Evolutionary conservation across 306 rosid genomes (phyloP).

Genomic region (Vigna trinervia): DNA sequence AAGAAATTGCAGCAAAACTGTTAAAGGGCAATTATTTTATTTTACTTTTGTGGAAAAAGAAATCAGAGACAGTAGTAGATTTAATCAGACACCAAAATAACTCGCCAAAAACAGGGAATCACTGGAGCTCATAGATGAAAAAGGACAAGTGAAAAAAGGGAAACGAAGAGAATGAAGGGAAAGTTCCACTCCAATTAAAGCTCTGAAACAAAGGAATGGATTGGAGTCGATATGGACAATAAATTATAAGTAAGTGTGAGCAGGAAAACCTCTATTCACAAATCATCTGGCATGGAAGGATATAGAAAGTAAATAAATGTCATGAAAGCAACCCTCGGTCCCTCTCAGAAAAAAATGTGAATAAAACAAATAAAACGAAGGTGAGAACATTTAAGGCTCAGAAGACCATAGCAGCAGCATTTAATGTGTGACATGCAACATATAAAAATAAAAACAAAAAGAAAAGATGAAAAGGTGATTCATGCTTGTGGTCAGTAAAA

Average conservation of each 20-base stretch:
- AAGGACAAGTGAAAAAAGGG: conserved; percentile 21
- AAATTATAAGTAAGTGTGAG: conserved; percentile 51
- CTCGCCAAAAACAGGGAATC: conserved; percentile 53
- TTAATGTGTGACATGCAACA: conserved; percentile 50
- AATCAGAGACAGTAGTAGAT: conserved; percentile 15
- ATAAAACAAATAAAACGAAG: conserved; percentile 52
- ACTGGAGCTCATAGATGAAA: conserved; percentile 41
- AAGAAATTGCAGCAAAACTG: conserved; percentile 16
- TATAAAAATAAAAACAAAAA: conserved; percentile 3
- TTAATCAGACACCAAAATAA: conserved; percentile 23
- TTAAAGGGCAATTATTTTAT: neutral
- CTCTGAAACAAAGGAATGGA: conserved; percentile 46
- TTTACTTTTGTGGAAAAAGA: neutral
- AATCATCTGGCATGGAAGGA: conserved; percentile 48
- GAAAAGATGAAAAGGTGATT: conserved; percentile 17
- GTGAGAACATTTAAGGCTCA: conserved; percentile 48
- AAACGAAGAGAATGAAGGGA: conserved; percentile 48
- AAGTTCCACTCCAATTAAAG: conserved; percentile 42
- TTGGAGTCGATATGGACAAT: conserved; percentile 53
- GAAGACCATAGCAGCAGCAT: conserved; percentile 57
- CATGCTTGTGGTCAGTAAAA: conserved; percentile 45
- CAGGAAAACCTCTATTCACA: conserved; percentile 37
- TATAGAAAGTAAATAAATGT: conserved; percentile 50
- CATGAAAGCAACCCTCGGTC: conserved; percentile 52
- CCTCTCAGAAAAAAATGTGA: conserved; percentile 51